Base-by-base conservation (phyloP, 768 basidiomycete species). In the Termitomyces sp. region DNA sequence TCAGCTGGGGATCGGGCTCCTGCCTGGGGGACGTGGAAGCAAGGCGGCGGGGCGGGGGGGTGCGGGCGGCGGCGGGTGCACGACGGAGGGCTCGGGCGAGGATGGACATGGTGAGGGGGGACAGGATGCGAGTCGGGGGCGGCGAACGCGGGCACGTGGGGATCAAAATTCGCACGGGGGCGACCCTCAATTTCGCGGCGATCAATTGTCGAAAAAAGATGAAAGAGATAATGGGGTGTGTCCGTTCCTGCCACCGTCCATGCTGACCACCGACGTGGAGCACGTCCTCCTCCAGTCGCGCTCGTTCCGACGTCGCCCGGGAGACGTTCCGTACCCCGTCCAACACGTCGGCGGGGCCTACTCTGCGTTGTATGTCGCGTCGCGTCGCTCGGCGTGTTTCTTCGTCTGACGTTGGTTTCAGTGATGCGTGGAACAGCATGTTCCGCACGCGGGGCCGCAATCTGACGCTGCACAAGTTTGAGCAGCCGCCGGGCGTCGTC, bases 401-500 rank as follows among this genome's bases (percentile, higher is more conserved):
- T 10, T n/a, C 26, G 54, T 47, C 56, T 60, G 60, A 45, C 59
- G 26, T 48, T 51, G 57, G 33, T 50, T 7, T 51, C 10, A 90
- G 88, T 60, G 85, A 89, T 60, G 81, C 81, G 46, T 90, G 87
- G 87, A 81, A 88, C 63, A 77, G 81, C 55, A 78, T 87, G 77
- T 86, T 87, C 67, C 70, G 71, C 37, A 76, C 66, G 53, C 83
- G 74, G 60, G 80, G 66, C 58, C 64, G 73, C 49, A 71, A 77
- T 19, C 63, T 86, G 33, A 83, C 87, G 0, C 73, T 83, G 57
- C 77, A 83, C 62, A 70, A 75, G 44, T 84, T 85, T 50, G 70
- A 75, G 8, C 64, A 63, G 0, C 78, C 82, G 2, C 89, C 87
- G 0, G 23, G 64, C 1, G 67, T 71, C 3, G 73, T 88, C 0